Conservation (phyloP, 2,329 filamentous ascomycete species). For the Aspergillus quadrilineatus region DNA sequence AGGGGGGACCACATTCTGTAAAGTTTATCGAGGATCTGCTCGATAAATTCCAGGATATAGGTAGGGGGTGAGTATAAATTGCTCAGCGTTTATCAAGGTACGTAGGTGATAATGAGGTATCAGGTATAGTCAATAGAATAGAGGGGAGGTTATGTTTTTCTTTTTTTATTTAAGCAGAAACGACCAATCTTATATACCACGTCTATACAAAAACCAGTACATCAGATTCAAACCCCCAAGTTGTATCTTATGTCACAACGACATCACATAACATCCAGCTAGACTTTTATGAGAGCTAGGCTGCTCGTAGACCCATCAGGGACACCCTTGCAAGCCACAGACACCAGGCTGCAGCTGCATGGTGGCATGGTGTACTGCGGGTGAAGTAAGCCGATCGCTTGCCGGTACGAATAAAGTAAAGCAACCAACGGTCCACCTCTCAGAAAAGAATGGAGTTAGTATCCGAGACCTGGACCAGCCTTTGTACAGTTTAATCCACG, state of each 20-base stretch:
- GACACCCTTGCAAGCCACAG: background rate
- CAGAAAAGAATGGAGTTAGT: background rate
- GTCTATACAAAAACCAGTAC: background rate
- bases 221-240: background rate
- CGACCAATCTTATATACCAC: background rate
- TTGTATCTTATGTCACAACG: constrained; percentile 7
- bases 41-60: background rate
- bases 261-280: constrained; percentile 8
- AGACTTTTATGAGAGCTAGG: background rate
- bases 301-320: background rate
- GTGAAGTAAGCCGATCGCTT: background rate
- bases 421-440: too few relatives aligned
- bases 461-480: background rate
- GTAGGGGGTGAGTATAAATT: background rate
- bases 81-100: background rate
- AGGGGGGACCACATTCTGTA: constrained; percentile 5
- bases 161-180: background rate
- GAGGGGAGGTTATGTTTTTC: background rate
- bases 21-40: background rate
- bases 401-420: background rate
- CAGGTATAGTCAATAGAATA: background rate
- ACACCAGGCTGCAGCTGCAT: background rate
- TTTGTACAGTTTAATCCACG: too few relatives aligned
- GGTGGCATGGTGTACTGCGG: background rate
- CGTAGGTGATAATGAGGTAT: too few relatives aligned